Base-by-base conservation (phyloP, 139 green algal genomes). In the Tetraselmis chui region DNA sequence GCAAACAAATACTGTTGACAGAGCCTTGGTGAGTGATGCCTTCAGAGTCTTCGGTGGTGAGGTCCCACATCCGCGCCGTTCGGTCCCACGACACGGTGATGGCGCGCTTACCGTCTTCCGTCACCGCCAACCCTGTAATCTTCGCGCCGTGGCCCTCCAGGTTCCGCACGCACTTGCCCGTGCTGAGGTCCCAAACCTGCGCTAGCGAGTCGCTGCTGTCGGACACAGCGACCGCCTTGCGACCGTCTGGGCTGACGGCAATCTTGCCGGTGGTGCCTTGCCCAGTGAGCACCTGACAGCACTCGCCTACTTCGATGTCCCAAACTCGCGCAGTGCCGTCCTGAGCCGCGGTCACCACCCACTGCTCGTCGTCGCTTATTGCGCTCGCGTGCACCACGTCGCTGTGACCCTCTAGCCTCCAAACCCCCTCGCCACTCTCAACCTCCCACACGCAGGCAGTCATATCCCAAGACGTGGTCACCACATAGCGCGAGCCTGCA, bases 91-190 rank as follows among this genome's bases (percentile, higher is more conserved):
- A 86, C n/a, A 83, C 85, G 2, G 85, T 89, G 29, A 89, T 25
- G 0, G 79, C 84, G 22, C 26, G 76, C 1, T 81, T 77, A 45
- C 80, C 83, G 29, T 87, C 84, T 0, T 78, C 45, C 29, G 87
- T 86, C 76, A 90, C 58, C 0, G 22, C 26, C 18, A 87, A 83
- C 59, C 92, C 84, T 2, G 82, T 89, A 1, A 96, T 80, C 91
- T 92, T 95, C 26, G 84, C 84, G 1, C 79, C 84, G 76, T 94
- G 92, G 22, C 89, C 90, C 29, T 83, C 30, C 79, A 89, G 32
- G 28, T 82, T 77, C 11, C 45, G 45, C n/a, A 78, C 58, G 78
- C 87, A 92, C 18, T 30, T 30, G 1, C 89, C 89, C 1, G 32
- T 85, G 29, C 25, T 30, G 27, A 92, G 29, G 83, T 90, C 76